These are phyloP conservation scores for Aspergillus cavernicola DNA, from an alignment of 495 filamentous ascomycete genomes.

Conservation along the genomic window DNA sequence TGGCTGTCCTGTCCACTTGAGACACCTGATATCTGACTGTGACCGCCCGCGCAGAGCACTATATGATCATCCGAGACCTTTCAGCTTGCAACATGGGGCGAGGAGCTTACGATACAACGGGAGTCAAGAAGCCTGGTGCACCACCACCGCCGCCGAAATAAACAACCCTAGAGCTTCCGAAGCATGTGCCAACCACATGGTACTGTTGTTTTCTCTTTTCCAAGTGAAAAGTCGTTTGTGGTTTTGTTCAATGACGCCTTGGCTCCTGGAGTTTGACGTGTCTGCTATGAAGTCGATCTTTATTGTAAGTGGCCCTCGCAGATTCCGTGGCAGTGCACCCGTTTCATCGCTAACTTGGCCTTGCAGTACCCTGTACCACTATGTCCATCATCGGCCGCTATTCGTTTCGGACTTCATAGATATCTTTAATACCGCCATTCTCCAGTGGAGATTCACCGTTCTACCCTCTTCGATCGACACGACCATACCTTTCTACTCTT, in stretches of 20 bases:
- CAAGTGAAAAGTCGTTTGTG: slow-evolving; percentile 25
- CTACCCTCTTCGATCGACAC: slow-evolving; percentile 14
- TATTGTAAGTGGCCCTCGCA: slow-evolving; percentile 27
- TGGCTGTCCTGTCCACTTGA: not conserved
- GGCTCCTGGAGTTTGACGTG: slow-evolving; percentile 30
- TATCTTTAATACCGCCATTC: slow-evolving; percentile 31
- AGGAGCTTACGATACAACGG: slow-evolving; percentile 58
- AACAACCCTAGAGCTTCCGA: slow-evolving; percentile 7
- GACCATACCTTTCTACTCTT: slow-evolving; percentile 6
- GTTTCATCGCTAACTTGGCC: slow-evolving; percentile 24
- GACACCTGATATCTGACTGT: slow-evolving; percentile 26
- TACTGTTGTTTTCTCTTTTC: slow-evolving; percentile 22
- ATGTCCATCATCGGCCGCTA: slow-evolving; percentile 21
- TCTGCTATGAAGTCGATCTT: slow-evolving; percentile 30
- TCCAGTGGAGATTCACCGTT: slow-evolving; percentile 14
- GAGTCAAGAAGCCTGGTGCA: slow-evolving; percentile 53
- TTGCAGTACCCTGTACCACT: slow-evolving; percentile 39
- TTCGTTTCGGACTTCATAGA: slow-evolving; percentile 30
- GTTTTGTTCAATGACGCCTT: slow-evolving; percentile 27
- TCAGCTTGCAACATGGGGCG: slow-evolving; percentile 55
- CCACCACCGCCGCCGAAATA: slow-evolving; percentile 43
- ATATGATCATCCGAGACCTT: slow-evolving; percentile 50
- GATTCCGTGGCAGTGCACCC: not conserved
- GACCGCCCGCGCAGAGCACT: slow-evolving; percentile 33
- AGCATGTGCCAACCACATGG: slow-evolving; percentile 26